A percentile compares a stretch with the other conserved stretches of the same genome.
phyloP scores from a whole-genome alignment of 345 rosid species.

The Diplotaxis tenuifolia region DNA sequence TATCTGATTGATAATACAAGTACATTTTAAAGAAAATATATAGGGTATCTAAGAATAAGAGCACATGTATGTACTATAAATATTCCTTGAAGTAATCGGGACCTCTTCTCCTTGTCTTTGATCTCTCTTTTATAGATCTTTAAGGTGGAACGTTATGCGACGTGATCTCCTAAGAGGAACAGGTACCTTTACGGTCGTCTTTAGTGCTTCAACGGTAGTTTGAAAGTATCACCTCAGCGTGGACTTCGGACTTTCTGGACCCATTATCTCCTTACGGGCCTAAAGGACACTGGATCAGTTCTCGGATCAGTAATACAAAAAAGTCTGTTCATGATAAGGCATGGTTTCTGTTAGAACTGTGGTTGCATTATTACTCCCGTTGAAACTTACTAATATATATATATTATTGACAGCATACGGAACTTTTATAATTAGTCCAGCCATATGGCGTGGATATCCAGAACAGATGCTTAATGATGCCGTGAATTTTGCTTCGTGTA shows the following conservation, averaged over 20 bases:
- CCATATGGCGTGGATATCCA: not conserved
- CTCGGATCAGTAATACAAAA: not conserved
- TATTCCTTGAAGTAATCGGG: too few species aligned
- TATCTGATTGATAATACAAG: too few species aligned
- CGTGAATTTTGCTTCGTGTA: not conserved
- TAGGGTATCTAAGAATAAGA: too few species aligned
- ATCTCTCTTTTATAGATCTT: too few species aligned
- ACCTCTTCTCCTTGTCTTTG: too few species aligned
- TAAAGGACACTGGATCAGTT: too few species aligned
- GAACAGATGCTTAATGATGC: not conserved
- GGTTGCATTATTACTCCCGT: not conserved
- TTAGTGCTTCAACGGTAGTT: not conserved
- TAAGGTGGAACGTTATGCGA: too few species aligned
- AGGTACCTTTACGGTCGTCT: too few species aligned
- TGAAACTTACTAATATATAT: not conserved
- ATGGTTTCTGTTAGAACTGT: not conserved
- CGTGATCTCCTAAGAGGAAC: too few species aligned
- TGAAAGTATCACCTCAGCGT: not conserved
- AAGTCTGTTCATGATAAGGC: too few species aligned
- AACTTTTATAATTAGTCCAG: not conserved
- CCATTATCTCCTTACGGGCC: not conserved
- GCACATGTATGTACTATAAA: too few species aligned
- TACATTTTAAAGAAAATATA: too few species aligned
- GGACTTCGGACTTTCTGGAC: not conserved
- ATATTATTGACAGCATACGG: not conserved